A percentile compares a stretch with the other conserved stretches of the same genome.
Conservation (phyloP, 2,329 filamentous ascomycete genomes). For the Aspergillus ustus region DNA sequence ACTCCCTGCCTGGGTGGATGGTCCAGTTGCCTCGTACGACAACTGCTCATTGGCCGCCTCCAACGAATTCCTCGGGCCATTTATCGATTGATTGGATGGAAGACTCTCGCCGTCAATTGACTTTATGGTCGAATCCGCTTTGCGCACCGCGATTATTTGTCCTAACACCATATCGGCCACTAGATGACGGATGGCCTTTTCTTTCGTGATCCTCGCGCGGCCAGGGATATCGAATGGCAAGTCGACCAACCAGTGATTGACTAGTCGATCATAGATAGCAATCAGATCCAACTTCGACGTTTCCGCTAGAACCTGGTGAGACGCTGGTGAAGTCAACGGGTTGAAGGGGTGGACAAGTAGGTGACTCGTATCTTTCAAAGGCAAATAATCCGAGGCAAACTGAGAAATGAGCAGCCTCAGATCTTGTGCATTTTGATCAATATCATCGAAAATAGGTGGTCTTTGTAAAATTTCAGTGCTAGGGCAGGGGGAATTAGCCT, state of each 20-base stretch:
- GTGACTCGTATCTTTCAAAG: slow-evolving; percentile 14
- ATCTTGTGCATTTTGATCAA: slow-evolving; percentile 41
- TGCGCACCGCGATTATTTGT: slow-evolving; percentile 32
- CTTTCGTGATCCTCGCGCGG: slow-evolving; percentile 44
- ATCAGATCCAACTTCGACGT: slow-evolving; percentile 27
- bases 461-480: slow-evolving; percentile 40
- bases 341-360: slow-evolving; percentile 28
- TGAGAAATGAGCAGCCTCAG: slow-evolving; percentile 33
- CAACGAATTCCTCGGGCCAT: not conserved
- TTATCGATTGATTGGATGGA: not conserved
- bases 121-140: not conserved
- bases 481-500: slow-evolving; percentile 16
- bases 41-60: not conserved
- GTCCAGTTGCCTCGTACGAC: not conserved
- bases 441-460: slow-evolving; percentile 37
- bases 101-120: not conserved
- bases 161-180: slow-evolving; percentile 43
- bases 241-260: slow-evolving; percentile 42
- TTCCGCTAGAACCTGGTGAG: slow-evolving; percentile 13
- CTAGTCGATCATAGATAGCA: slow-evolving; percentile 40
- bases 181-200: slow-evolving; percentile 42
- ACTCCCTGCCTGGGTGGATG: not conserved
- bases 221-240: slow-evolving; percentile 40
- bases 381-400: slow-evolving; percentile 1
- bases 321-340: slow-evolving; percentile 21